A percentile compares a stretch with the other conserved stretches of the same genome.
Conservation (phyloP, 202 grass and related monocot species). For the Schoenoplectus triqueter region DNA sequence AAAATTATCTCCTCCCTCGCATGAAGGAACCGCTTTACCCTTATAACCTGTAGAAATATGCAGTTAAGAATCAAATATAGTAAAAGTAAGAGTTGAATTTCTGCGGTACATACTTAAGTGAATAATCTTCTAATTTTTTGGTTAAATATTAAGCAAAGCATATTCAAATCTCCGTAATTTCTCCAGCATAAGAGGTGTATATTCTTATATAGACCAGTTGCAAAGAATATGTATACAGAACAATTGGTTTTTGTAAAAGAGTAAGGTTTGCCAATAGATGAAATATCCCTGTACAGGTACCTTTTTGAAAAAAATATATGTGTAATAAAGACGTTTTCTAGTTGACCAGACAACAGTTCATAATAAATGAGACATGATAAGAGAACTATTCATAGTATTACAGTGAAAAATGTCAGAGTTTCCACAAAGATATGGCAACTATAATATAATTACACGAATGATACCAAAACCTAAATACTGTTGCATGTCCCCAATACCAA, state of each 20-base stretch:
- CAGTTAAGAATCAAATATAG: constrained; percentile 27
- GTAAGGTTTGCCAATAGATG: constrained; percentile 19
- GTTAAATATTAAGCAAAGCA: constrained; percentile 78
- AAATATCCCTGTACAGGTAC: neutral
- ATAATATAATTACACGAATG: neutral
- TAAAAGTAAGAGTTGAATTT: constrained; percentile 34
- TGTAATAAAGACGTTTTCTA: neutral
- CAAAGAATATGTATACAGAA: neutral
- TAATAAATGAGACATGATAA: constrained; percentile 3
- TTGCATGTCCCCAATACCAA: neutral
- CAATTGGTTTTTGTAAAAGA: neutral
- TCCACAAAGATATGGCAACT: constrained; percentile 17
- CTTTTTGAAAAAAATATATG: neutral
- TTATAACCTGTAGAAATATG: constrained; percentile 60
- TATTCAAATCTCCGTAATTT: constrained; percentile 78
- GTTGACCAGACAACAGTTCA: constrained; percentile 17
- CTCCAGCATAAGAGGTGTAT: constrained; percentile 48
- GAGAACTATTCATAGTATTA: constrained; percentile 12
- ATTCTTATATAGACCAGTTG: constrained; percentile 5
- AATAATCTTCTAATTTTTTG: constrained; percentile 91
- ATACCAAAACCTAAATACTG: neutral
- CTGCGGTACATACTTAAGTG: constrained; percentile 55
- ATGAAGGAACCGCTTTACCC: constrained; percentile 92
- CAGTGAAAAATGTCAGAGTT: neutral
- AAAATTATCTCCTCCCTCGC: constrained; percentile 81